Evolutionary conservation across 768 basidiomycete species (phyloP), one percentile per base, ranked within the genome.

Genomic region (Mycena galericulata): DNA sequence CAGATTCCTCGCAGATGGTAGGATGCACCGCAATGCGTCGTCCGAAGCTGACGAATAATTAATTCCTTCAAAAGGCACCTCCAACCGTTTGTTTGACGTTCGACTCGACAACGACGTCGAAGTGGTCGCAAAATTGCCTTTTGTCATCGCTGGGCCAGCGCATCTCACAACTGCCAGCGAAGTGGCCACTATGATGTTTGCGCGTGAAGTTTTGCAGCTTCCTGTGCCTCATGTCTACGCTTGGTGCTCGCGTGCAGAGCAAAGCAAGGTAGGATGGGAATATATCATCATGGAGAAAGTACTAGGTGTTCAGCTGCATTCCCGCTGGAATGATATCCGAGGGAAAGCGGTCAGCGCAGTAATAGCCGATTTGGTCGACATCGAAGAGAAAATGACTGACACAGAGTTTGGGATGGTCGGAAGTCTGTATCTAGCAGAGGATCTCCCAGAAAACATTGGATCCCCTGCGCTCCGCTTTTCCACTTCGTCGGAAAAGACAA

Each of bases 181-280:
- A 62, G 78, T 79, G 14, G 79, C 79, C 20, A 79, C 78, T 1
- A 71, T 79, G 67, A 74, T 78, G 56, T 79, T 70, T 62, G 64
- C 73, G 9, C 76, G 74, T 26, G 69, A 61, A 26, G 59, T 43
- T 5, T 67, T 75, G 17, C 66, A 65, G 3, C 53, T 75, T 14
- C 78, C 74, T 32, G 72, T 76, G 15, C 79, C 79, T 2, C 64
- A 65, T 6, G 74, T 79, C 1, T 70, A 75, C 5, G 65, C 75
- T 6, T 79, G 77, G 78, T 57, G 55, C 15, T 57, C 55, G 27
- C 55, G 55, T 1, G 55, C 55, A 22, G 70, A 73, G 15, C 30
- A 65, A 8, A 71, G 62, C 7, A 55, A 65, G 6, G 75, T 79
- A 14, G 76, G 76, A 0, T 55, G 63, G 14, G 77, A 80, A 63